These are phyloP conservation scores for Lichtheimia ramosa DNA, from an alignment of 371 early-diverging fungal species.

Conservation along the genomic window DNA sequence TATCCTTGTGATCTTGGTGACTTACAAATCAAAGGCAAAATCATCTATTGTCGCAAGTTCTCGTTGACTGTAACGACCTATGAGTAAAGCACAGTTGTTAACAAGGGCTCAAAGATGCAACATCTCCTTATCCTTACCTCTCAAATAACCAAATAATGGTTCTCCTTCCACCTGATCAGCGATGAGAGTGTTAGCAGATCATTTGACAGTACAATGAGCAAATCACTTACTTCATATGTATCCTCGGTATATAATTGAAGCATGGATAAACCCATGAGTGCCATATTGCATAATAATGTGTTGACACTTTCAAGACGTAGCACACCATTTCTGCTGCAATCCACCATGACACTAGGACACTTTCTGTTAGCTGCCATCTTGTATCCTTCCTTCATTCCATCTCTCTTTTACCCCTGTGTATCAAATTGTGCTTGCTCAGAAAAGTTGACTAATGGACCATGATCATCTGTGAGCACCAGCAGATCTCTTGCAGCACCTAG, in stretches of 20 bases:
- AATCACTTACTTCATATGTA: constrained; percentile 62
- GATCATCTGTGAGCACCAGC: constrained; percentile 32
- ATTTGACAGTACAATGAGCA: neutral
- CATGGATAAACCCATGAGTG: constrained; percentile 83
- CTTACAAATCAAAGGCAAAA: constrained; percentile 70
- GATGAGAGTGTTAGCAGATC: neutral
- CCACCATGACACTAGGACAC: constrained; percentile 71
- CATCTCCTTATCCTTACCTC: constrained; percentile 41
- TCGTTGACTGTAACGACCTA: constrained; percentile 65
- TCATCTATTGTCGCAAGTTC: constrained; percentile 76
- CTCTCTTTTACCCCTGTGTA: constrained; percentile 52
- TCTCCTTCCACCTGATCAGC: constrained; percentile 59
- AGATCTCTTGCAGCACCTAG: constrained; percentile 59
- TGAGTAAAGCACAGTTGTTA: neutral
- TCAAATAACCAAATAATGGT: constrained; percentile 84
- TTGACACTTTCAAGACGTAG: constrained; percentile 59
- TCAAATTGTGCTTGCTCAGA: constrained; percentile 70
- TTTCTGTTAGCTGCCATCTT: neutral
- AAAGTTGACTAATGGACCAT: constrained; percentile 51
- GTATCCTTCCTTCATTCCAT: neutral
- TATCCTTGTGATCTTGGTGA: neutral
- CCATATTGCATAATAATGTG: constrained; percentile 67
- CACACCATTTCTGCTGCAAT: constrained; percentile 85
- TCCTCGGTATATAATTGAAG: constrained; percentile 90
- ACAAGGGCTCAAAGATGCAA: neutral